Conservation (phyloP, 371 early-diverging fungal species). For the Mortierella sp. region DNA sequence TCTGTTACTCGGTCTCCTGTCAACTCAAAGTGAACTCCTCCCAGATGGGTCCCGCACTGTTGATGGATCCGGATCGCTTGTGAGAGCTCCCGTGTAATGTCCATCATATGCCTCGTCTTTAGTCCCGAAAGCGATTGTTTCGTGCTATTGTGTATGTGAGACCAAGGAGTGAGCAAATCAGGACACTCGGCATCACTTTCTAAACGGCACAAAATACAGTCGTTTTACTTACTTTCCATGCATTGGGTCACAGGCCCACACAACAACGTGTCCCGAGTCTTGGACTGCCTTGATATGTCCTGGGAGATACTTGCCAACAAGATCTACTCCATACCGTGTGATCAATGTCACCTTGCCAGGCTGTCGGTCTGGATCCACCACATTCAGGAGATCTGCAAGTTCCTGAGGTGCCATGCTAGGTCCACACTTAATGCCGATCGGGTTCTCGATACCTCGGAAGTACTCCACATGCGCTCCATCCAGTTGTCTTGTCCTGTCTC, state of each 20-base stretch:
- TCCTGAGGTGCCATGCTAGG: conserved; percentile 87
- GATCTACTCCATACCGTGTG: conserved; percentile 85
- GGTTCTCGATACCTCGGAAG: conserved; percentile 92
- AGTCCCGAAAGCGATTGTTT: conserved; percentile 77
- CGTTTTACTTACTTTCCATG: conserved; percentile 80
- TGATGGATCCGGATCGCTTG: conserved; percentile 84
- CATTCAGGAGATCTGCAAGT: conserved; percentile 79
- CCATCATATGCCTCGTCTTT: conserved; percentile 89
- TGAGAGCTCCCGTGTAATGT: conserved; percentile 82
- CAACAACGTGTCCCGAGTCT: conserved; percentile 81
- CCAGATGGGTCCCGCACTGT: conserved; percentile 70
- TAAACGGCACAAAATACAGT: neutral
- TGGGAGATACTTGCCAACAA: conserved; percentile 77
- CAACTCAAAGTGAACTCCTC: conserved; percentile 93
- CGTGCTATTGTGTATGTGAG: conserved; percentile 57
- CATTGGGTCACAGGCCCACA: conserved; percentile 97
- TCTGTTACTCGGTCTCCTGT: conserved; percentile 94
- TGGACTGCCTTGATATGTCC: conserved; percentile 88
- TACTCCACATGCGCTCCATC: conserved; percentile 95
- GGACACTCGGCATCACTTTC: too few species aligned
- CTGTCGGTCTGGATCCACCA: conserved; percentile 84
- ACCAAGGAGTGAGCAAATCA: too few species aligned
- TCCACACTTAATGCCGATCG: conserved; percentile 94
- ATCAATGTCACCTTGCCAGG: conserved; percentile 92
- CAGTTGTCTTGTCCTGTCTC: conserved; percentile 94